Evolutionary conservation across 352 stramenopile species (phyloP), one percentile per base, ranked within the genome.

Genomic region (Phytophthora brassicae): DNA sequence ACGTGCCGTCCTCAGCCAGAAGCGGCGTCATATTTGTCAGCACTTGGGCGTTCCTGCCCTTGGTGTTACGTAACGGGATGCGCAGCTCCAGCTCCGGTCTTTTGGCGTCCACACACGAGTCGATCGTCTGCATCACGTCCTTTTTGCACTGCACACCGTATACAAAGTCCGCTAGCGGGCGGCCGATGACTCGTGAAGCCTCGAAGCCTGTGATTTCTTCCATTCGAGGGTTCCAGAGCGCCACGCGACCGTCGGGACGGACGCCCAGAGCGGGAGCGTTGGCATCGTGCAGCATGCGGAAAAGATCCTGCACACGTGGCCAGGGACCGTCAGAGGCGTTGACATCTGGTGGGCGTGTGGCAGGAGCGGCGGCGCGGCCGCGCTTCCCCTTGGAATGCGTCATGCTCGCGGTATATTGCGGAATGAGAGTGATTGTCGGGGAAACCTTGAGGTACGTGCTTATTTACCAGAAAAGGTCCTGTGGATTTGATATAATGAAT

Each of bases 211-310:
- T 92, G 39, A 92, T 77, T 14, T 73, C 68, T 45, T 56, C 74
- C 65, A 88, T 64, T 33, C 68, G 70, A 33, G 57, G 61, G 70
- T 92, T 92, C 84, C 84, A 92, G 50, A 88, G 60, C 56, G 70
- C 84, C 47, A 92, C 76, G 41, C 59, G 9, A 24, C 80, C 81
- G 39, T 84, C 64, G 2, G 67, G 31, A 23, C 77, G 73, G 24
- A 92, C 68, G 36, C 78, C 84, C 14, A 92, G 59, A 16, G 88
- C 84, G 1, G 84, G 79, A 38, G 81, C 77, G 50, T 88, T 88
- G 22, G 86, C 82, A n/a, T 80, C 83, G 24, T 82, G 58, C 31
- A 94, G 72, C 52, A 92, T 65, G 24, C 58, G 57, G 31, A 72
- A 68, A 9, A 72, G 38, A 12, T 68, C 64, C 45, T 68, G 58